phyloP scores from a whole-genome alignment of 768 basidiomycete species.

The Trametes sanguinea region DNA sequence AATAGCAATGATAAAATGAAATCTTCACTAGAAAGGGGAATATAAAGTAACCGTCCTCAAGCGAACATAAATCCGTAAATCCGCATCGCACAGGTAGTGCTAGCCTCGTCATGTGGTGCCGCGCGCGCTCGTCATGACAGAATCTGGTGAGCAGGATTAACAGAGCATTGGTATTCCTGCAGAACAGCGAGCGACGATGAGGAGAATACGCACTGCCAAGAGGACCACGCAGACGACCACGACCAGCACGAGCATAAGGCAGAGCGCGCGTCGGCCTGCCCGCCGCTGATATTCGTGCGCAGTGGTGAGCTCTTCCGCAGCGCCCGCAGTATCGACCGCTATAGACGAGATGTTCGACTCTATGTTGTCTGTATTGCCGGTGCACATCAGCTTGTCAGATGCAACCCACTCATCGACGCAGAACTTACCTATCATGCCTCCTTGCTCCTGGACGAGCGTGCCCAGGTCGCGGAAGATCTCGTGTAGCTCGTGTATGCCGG shows the following conservation, averaged over 20 bases:
- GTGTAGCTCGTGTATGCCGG: constrained; percentile 75
- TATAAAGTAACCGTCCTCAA: too few species aligned
- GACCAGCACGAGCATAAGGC: constrained; percentile 84
- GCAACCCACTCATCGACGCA: background rate
- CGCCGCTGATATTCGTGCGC: constrained; percentile 94
- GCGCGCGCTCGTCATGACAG: constrained; percentile 25
- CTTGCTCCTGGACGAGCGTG: constrained; percentile 92
- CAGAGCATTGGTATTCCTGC: constrained; percentile 30
- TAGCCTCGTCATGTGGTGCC: too few species aligned
- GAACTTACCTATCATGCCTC: constrained; percentile 83
- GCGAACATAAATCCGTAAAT: too few species aligned
- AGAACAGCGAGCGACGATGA: constrained; percentile 30
- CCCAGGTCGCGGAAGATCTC: constrained; percentile 98
- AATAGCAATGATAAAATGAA: too few species aligned
- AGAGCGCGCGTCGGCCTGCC: constrained; percentile 87
- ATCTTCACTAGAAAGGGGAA: too few species aligned
- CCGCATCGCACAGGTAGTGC: too few species aligned
- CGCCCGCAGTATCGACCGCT: constrained; percentile 76
- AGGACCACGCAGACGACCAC: constrained; percentile 88
- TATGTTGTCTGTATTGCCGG: constrained; percentile 73
- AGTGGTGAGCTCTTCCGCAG: constrained; percentile 82
- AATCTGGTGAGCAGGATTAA: constrained; percentile 26
- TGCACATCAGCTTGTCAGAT: background rate
- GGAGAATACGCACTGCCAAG: constrained; percentile 72
- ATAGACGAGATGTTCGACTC: constrained; percentile 91